Base-by-base conservation (phyloP, 192 early-diverging fungal genomes). In the Pilobolus umbonatus region DNA sequence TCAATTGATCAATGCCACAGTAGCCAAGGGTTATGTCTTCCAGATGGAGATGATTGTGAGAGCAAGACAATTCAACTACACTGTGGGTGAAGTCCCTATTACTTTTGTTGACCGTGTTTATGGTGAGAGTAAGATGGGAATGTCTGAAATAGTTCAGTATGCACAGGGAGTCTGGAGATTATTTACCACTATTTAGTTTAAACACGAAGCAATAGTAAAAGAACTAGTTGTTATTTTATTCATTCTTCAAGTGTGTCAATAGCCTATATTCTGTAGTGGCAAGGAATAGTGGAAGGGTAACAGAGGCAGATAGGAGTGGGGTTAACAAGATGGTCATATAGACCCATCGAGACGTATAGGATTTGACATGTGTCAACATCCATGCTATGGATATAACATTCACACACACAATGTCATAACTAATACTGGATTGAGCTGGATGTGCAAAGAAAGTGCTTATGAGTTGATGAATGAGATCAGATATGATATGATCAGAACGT, bases 11-110 rank as follows among this genome's bases (percentile, higher is more conserved):
- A 75, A 81, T 26, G 85, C 86, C 1, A 94, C 90, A 6, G 82
- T 95, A 32, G 93, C 94, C 48, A 96, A 96, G 73, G 96, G 96
- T 11, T 98, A 98, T 63, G 94, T 96, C 22, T 98, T 98, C 80
- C 96, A 98, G 74, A 96, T 96, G 94, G 96, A 98, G 69, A 96
- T 98, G 91, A 98, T 98, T 86, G 90, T 98, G 10, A 87, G 94
- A 24, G 96, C 96, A 46, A 80, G 94, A 61, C 92, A 96, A 72
- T 83, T 96, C 62, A 79, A 86, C 59, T 96, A 73, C 58, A 72
- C 82, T 5, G 89, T 98, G 54, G 93, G 89, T 21, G 94, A 98
- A 69, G 84, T 90, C 3, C 93, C 93, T 5, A 98, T 98, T 73
- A 96, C 96, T 6, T 98, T 98, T 81, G 96, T 98, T 10, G 96